Evolutionary conservation across 257 asterid species (phyloP), one percentile per base, ranked within the genome.

Genomic region (Solanum chilense): DNA sequence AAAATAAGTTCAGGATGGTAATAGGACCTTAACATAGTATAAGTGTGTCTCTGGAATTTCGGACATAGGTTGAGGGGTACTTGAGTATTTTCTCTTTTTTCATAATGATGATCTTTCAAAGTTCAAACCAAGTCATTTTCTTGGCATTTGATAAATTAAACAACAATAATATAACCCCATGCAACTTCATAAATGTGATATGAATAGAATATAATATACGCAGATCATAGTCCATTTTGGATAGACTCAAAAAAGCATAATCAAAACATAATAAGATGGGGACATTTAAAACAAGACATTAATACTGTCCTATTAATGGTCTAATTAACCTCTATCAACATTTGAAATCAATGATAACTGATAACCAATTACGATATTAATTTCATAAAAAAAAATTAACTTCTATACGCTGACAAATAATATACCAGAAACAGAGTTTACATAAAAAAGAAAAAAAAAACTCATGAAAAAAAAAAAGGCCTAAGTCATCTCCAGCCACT

Each of bases 91-190:
- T n/a, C n/a, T n/a, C n/a, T 70, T 12, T n/a, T 41, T 76, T 41
- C 60, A 76, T 76, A 14, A 76, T 12, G 83, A 76, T 41, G 12
- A 23, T 23, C 25, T 21, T 56, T 73, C 49, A 73, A 73, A 33
- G 75, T 14, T 31, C 77, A 70, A 31, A 68, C 0, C 45, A 33
- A 21, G 10, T 74, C 41, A 45, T 87, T 74, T 16, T 87, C 82
- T 73, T 85, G 93, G 71, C 88, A 75, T 84, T 90, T 92, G 87
- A 90, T 87, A 89, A 56, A 56, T 7, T 56, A 56, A 56, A 56
- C 2, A 68, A 68, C 12, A 68, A 66, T 13, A 66, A 14, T 12
- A 14, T 69, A 69, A 69, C 3, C 1, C 1, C 6, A 2, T 27
- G 9, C 7, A 69, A 29, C 5, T 29, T 14, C 2, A 29, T 8